Conservation (phyloP, 495 filamentous ascomycete species). For the Aspergillus sclerotioniger region DNA sequence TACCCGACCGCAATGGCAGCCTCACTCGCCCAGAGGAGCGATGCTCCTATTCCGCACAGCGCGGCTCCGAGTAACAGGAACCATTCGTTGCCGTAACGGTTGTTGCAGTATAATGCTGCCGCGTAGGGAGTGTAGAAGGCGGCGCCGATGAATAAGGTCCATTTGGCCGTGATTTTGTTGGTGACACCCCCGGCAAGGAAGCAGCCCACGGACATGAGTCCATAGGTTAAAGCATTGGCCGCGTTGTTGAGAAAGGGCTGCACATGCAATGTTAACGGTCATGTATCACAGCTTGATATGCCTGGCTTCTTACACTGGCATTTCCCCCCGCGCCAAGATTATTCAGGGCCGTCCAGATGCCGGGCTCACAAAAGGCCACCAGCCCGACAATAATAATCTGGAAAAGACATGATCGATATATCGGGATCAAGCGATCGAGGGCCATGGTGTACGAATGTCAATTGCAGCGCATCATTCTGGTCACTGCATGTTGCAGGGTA, state of each 20-base stretch:
- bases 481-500: too few species aligned
- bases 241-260: conserved; percentile 54
- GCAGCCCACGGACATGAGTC: conserved; percentile 24
- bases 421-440: too few species aligned
- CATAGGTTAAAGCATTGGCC: conserved; percentile 51
- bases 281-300: too few species aligned
- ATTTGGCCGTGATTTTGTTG: conserved; percentile 44
- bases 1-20: conserved; percentile 56
- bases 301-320: conserved; percentile 22
- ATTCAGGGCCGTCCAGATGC: conserved; percentile 59
- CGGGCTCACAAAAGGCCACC: conserved; percentile 55
- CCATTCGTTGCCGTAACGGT: conserved; percentile 54
- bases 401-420: conserved; percentile 30
- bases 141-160: conserved; percentile 51
- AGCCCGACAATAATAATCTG: conserved; percentile 53
- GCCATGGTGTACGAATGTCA: too few species aligned
- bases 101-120: conserved; percentile 55
- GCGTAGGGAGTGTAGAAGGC: conserved; percentile 56
- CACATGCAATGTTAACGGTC: too few species aligned
- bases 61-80: conserved; percentile 53
- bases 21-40: conserved; percentile 54
- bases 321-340: conserved; percentile 54
- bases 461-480: too few species aligned
- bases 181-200: conserved; percentile 20
- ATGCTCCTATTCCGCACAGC: conserved; percentile 52